Evolutionary conservation across 306 rosid genomes (phyloP), one percentile per base, ranked within the genome.

Genomic region (Gleditsia sinensis): DNA sequence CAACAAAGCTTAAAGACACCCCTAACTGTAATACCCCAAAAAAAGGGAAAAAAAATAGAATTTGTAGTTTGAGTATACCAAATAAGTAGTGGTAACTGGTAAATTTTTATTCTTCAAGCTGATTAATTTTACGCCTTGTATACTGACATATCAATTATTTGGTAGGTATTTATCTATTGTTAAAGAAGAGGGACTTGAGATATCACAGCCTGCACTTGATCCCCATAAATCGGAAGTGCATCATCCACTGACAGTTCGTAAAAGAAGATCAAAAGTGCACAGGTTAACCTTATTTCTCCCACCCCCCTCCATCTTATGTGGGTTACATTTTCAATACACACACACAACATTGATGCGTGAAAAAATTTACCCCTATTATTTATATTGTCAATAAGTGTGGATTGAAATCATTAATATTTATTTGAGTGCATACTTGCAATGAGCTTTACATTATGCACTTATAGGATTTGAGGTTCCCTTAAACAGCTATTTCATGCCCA

Each of bases 201-300:
- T 94, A 88, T 94, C 98, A 67, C 98, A 94, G 88, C 98, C 98
- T 34, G 98, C 91, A 28, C 90, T 94, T 62, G 98, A 91, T 85
- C 92, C 89, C 40, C 71, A 17, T 40, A 90, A 94, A 85, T 94
- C 98, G 37, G 93, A 84, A 58, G 87, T 94, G 51, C 94, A 94
- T 85, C 97, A 94, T 80, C 84, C 89, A 30, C 83, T 94, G 57
- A 91, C 98, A 23, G 89, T 82, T 59, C 96, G 86, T n/a, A 78
- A 9, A 75, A 78, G 74, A 37, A 75, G 88, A 71, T 85, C 90
- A 16, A 94, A 68, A 87, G 94, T 88, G 50, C 98, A 94, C 89
- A 89, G 98, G 98, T 94, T 84, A 65, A 30, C 43, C 58, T 68
- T 36, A 14, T 56, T 78, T 74, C 24, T 19, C 46, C 20, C 37